These are phyloP conservation scores for Astrothelium subdiscretum DNA, from an alignment of 495 filamentous ascomycete species.

Conservation along the genomic window DNA sequence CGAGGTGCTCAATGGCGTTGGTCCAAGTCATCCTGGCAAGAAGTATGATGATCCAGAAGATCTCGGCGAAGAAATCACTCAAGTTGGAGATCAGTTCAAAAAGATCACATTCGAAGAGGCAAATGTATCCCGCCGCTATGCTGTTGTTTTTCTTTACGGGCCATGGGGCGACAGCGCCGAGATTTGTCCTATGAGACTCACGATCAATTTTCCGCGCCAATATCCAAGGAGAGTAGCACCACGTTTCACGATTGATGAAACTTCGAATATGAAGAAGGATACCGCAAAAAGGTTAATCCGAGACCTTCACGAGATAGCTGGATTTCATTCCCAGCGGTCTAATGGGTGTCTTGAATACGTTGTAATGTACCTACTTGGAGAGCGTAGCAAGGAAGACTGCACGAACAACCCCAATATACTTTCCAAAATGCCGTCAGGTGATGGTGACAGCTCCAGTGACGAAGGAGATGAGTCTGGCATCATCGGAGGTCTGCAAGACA, in stretches of 20 bases:
- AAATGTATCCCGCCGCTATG: constrained; percentile 59
- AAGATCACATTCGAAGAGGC: constrained; percentile 85
- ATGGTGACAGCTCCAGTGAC: constrained; percentile 68
- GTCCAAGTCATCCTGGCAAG: constrained; percentile 9
- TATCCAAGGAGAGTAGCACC: constrained; percentile 63
- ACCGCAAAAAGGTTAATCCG: constrained; percentile 48
- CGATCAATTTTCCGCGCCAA: constrained; percentile 62
- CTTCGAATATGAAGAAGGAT: constrained; percentile 56
- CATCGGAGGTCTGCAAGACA: constrained; percentile 34
- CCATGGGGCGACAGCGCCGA: constrained; percentile 70
- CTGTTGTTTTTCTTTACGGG: constrained; percentile 68
- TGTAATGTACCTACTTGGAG: constrained; percentile 73
- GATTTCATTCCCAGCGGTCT: constrained; percentile 53
- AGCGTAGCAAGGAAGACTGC: constrained; percentile 64
- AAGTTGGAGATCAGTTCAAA: constrained; percentile 67
- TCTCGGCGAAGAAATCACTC: constrained; percentile 76
- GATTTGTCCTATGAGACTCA: constrained; percentile 64
- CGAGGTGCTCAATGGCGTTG: background rate
- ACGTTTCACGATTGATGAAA: constrained; percentile 62
- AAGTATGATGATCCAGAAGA: constrained; percentile 71
- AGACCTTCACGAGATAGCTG: constrained; percentile 60
- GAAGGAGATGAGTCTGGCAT: constrained; percentile 54
- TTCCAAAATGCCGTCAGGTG: constrained; percentile 39
- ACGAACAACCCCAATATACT: constrained; percentile 43
- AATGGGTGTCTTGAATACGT: constrained; percentile 74